Base-by-base conservation (phyloP, 345 rosid genomes). In the Raphanus raphanistrum region DNA sequence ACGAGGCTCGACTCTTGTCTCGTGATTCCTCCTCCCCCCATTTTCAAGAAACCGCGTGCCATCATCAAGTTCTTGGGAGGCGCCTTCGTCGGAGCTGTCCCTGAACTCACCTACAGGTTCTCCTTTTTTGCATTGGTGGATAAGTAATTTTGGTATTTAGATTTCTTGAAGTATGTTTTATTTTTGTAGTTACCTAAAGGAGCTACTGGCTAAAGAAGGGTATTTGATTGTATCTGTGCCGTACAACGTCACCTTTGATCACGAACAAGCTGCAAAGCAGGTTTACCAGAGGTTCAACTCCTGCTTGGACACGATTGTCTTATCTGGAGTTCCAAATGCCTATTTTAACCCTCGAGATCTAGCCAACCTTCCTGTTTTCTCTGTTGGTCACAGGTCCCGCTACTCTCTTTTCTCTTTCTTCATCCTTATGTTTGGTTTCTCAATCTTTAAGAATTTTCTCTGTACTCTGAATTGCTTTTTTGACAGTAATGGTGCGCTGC, bases 161-260 rank as follows among this genome's bases (percentile, higher is more conserved):
- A 15, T 52, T 5, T 52, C 9, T 13, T 48, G 15, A 31, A 62
- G 27, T n/a, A 12, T 48, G 54, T 48, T 41, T 71, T 27, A 28
- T 28, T 57, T 28, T 16, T 80, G 3, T 81, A 92, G 97, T 74
- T 92, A 86, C 80, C 81, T 92, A 72, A 85, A 86, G 71, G 93
- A 94, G 90, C 88, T 82, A 57, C 70, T 94, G 82, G 97, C 91
- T n/a, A 92, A 86, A 76, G 92, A 94, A 86, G 97, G 97, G 3
- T 94, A 78, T 86, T 76, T 92, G 21, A 77, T 94, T 17, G 84
- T 92, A 68, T 87, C 88, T 26, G 98, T 94, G 70, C 97, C 97
- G 5, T 83, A 90, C 78, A 92, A 89, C 70, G 97, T 92, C 85
- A 94, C 98, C 17, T 94, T 94, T 81, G 95, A 90, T 83, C 98